A percentile compares a stretch with the other conserved stretches of the same genome.
Evolutionary conservation across 805 yeast species (phyloP).

Genomic region (Metschnikowia proteae): DNA sequence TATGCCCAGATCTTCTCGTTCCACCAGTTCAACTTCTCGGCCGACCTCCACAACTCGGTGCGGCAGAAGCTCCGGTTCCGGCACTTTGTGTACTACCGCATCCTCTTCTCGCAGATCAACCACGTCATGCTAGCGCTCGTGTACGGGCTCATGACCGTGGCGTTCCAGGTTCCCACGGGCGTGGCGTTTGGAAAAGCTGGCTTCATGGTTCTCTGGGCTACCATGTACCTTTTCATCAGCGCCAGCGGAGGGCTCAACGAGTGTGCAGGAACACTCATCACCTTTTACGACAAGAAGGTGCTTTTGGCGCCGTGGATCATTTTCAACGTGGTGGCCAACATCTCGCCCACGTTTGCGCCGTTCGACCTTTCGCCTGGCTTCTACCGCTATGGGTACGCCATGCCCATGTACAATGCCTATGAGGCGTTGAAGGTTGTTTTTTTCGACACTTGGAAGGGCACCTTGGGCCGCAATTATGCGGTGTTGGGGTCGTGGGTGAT

Average conservation of each 20-base stretch:
- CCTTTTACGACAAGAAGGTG: conserved; percentile 17
- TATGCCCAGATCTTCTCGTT: conserved; percentile 32
- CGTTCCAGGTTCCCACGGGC: conserved; percentile 27
- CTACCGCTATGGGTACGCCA: conserved; percentile 34
- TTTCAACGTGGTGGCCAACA: conserved; percentile 26
- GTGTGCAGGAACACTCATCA: conserved; percentile 20
- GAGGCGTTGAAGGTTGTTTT: conserved; percentile 32
- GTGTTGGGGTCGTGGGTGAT: conserved; percentile 29
- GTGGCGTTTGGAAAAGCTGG: conserved; percentile 29
- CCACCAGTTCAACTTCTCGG: conserved; percentile 33
- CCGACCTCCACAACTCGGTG: conserved; percentile 23
- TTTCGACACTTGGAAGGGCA: conserved; percentile 33
- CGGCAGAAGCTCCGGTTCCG: conserved; percentile 20
- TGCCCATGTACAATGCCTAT: conserved; percentile 33
- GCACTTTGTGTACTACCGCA: conserved; percentile 26
- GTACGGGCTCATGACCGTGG: conserved; percentile 29
- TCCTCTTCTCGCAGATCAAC: conserved; percentile 30
- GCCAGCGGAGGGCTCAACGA: conserved; percentile 30
- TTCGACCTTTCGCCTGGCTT: conserved; percentile 29
- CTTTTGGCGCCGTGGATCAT: conserved; percentile 31
- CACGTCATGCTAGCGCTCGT: conserved; percentile 27
- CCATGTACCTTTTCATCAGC: conserved; percentile 27
- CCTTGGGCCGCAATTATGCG: conserved; percentile 30
- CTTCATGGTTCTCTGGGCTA: conserved; percentile 32
- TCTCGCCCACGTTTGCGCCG: conserved; percentile 34